Percentiles rank a stretch among this genome's conserved stretches.
Conservation (phyloP, 2,329 filamentous ascomycete species). For the Aspergillus eucalypticola region DNA sequence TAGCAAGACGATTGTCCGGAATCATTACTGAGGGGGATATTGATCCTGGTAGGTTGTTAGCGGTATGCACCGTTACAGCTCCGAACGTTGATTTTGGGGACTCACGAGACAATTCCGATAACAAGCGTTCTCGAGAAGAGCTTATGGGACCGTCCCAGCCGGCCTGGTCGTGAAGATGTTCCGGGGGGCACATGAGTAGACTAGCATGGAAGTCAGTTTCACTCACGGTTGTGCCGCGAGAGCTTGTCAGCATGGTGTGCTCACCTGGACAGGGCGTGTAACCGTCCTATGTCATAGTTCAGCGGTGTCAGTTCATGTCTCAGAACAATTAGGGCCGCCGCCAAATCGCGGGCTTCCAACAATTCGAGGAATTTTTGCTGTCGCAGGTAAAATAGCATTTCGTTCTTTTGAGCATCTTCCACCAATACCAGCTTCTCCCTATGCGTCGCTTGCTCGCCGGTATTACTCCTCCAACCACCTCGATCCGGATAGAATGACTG, state of each 20-base stretch:
- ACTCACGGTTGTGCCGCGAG: neutral
- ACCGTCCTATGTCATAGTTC: slow-evolving; percentile 71
- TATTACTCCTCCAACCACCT: slow-evolving; percentile 45
- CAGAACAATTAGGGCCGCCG: slow-evolving; percentile 75
- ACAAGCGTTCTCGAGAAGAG: slow-evolving; percentile 69
- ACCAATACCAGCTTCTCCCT: slow-evolving; percentile 69
- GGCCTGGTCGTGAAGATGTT: slow-evolving; percentile 74
- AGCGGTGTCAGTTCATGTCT: slow-evolving; percentile 85
- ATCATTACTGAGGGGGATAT: slow-evolving; percentile 98
- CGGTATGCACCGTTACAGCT: neutral
- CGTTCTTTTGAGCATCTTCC: slow-evolving; percentile 70
- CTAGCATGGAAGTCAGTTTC: slow-evolving; percentile 44
- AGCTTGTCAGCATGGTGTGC: slow-evolving; percentile 10
- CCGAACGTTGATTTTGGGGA: slow-evolving; percentile 9
- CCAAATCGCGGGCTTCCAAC: slow-evolving; percentile 73
- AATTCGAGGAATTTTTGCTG: slow-evolving; percentile 95
- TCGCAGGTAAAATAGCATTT: slow-evolving; percentile 84
- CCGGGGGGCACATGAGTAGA: slow-evolving; percentile 82
- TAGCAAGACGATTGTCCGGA: slow-evolving; percentile 82
- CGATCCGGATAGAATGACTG: slow-evolving; percentile 48
- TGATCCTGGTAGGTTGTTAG: slow-evolving; percentile 57
- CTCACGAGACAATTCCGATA: slow-evolving; percentile 82
- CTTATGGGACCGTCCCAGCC: slow-evolving; percentile 82
- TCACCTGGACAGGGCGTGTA: slow-evolving; percentile 78
- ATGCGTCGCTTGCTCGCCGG: slow-evolving; percentile 24